Percentiles rank a stretch among this genome's conserved stretches.
Conservation (phyloP, 1,284 basidiomycete genomes). For the Mycena sp. region DNA sequence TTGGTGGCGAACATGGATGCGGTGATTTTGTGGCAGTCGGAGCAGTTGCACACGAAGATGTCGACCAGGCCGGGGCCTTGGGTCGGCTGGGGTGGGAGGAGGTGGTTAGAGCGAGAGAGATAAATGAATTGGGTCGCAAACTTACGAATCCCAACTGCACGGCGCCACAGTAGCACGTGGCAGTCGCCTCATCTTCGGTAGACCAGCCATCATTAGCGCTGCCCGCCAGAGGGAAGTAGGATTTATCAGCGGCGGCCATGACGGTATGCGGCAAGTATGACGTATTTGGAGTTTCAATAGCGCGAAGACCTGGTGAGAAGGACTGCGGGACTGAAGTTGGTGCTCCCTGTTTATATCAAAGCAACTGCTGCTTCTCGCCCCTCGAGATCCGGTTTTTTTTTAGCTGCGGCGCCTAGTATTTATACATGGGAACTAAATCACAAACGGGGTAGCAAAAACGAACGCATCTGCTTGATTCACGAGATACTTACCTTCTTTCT, state of each 20-base stretch:
- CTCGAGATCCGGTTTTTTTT: too few relatives aligned
- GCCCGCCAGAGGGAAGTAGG: constrained; percentile 25
- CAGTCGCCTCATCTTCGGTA: constrained; percentile 30
- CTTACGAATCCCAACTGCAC: constrained; percentile 32
- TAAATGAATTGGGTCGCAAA: not conserved
- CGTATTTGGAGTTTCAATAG: too few relatives aligned
- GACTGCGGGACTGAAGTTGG: too few relatives aligned
- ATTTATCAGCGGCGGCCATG: constrained; percentile 16
- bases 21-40: constrained; percentile 34
- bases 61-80: constrained; percentile 27
- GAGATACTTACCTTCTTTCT: too few relatives aligned
- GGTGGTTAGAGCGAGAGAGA: not conserved
- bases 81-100: constrained; percentile 25
- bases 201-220: constrained; percentile 30
- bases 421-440: too few relatives aligned
- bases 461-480: too few relatives aligned
- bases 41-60: constrained; percentile 33
- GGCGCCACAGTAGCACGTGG: constrained; percentile 32
- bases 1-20: constrained; percentile 34
- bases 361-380: too few relatives aligned
- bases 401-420: too few relatives aligned
- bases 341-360: too few relatives aligned
- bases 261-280: too few relatives aligned
- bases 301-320: too few relatives aligned
- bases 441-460: too few relatives aligned